Evolutionary conservation across 179 eudicot genomes (phyloP), one percentile per base, ranked within the genome.

Genomic region (Vitellaria paradoxa): DNA sequence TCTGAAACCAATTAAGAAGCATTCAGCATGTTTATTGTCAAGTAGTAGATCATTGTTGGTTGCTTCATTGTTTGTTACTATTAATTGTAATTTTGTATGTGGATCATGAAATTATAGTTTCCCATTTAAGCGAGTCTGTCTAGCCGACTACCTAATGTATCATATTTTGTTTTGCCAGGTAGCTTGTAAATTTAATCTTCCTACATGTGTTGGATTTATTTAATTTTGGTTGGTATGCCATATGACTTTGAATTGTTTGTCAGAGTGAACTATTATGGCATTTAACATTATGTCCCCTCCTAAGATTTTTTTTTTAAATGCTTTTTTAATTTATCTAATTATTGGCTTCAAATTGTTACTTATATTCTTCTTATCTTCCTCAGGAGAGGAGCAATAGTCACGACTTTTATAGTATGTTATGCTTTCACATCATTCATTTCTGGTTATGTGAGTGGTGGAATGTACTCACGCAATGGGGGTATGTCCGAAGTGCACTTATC

Each of bases 381-480:
- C 89, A 94, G 97, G 94, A 85, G 98, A 80, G 98, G 98, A 85
- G 89, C 96, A 66, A 93, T 94, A 76, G 90, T 91, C 76, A 94
- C 98, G 52, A 90, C 97, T 49, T 94, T 94, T 76, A 93, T 94
- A n/a, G 89, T 94, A 13, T 94, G 96, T 73, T 94, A 94, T 87
- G 98, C 97, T 49, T 82, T 94, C 79, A 94, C 98, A 61, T 94
- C 97, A 30, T 86, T 94, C 78, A 87, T 93, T 81, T 88, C 97
- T 24, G 98, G 98, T 62, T 94, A 92, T 62, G 96, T 94, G 45
- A 94, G 98, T 79, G 97, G 98, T 68, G 97, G 97, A 83, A 93
- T 94, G 94, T 91, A 94, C 71, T 88, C 95, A 49, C 97, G 97
- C 81, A 79, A 87, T 68, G 98, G 97, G 15, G 98, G 98, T 92